Percentiles rank a stretch among this genome's conserved stretches.
Evolutionary conservation across 768 basidiomycete genomes (phyloP).

Genomic region (Rhizopogon rudus): DNA sequence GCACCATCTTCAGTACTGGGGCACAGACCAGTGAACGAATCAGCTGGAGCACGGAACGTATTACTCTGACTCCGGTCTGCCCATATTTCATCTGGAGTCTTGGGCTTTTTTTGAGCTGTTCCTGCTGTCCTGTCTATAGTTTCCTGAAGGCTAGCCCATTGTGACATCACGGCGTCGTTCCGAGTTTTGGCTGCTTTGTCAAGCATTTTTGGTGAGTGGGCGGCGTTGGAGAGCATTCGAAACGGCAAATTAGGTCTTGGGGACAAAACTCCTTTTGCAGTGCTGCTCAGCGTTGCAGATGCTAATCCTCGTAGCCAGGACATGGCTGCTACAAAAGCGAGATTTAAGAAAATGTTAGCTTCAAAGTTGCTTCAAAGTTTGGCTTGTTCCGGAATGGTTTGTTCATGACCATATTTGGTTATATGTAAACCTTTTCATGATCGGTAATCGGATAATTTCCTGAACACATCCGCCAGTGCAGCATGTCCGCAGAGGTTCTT

Average conservation of each 20-base stretch:
- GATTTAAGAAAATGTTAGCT: neutral
- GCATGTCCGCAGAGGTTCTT: slow-evolving; percentile 66
- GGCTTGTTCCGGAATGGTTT: neutral
- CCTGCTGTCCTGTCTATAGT: neutral
- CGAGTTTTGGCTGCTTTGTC: neutral
- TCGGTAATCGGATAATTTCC: slow-evolving; percentile 9
- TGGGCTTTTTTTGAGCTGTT: slow-evolving; percentile 5
- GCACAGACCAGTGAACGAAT: slow-evolving; percentile 52
- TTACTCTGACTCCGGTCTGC: slow-evolving; percentile 15
- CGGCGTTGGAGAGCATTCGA: neutral
- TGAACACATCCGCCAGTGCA: slow-evolving; percentile 1
- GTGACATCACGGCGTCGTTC: neutral
- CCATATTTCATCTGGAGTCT: slow-evolving; percentile 34
- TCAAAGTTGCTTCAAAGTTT: neutral
- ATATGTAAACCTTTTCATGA: neutral
- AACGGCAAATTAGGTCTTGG: neutral
- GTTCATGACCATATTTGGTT: neutral
- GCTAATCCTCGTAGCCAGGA: neutral
- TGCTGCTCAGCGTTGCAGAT: neutral
- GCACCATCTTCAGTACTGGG: neutral
- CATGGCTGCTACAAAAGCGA: neutral
- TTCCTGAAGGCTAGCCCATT: neutral
- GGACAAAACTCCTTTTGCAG: neutral
- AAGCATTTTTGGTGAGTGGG: neutral
- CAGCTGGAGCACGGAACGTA: slow-evolving; percentile 32